Conservation (phyloP, 116 monocot genomes). For the Posidonia oceanica region DNA sequence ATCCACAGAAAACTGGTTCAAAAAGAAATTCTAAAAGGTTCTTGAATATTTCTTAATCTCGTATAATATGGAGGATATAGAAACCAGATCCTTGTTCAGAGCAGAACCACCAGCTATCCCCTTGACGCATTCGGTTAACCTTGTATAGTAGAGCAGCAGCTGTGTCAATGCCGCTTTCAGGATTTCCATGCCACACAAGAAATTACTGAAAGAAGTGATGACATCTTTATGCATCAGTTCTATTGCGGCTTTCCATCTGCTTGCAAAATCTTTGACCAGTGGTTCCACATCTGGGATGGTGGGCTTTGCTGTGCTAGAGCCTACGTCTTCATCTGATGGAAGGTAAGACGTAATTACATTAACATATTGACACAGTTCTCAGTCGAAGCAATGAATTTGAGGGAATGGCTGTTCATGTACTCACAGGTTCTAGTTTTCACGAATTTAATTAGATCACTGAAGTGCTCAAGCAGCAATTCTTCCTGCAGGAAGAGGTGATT, state of each 20-base stretch:
- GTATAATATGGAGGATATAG: slow-evolving; percentile 85
- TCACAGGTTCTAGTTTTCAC: slow-evolving; percentile 75
- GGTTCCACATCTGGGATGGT: slow-evolving; percentile 53
- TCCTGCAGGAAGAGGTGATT: slow-evolving; percentile 38
- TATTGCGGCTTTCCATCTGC: slow-evolving; percentile 82
- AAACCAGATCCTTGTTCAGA: slow-evolving; percentile 89
- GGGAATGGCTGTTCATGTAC: slow-evolving; percentile 8
- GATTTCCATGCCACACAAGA: slow-evolving; percentile 95
- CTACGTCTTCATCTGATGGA: slow-evolving; percentile 51
- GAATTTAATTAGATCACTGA: slow-evolving; percentile 78
- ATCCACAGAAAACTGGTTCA: background rate
- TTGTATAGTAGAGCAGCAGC: slow-evolving; percentile 78
- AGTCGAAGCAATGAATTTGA: background rate
- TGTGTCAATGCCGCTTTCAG: slow-evolving; percentile 82
- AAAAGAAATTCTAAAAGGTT: slow-evolving; percentile 44
- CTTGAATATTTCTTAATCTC: slow-evolving; percentile 97
- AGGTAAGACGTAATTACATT: background rate
- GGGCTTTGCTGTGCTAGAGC: slow-evolving; percentile 34
- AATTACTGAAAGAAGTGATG: slow-evolving; percentile 98
- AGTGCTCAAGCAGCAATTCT: slow-evolving; percentile 88
- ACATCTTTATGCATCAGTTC: slow-evolving; percentile 98
- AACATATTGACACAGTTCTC: too few relatives aligned
- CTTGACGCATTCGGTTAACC: slow-evolving; percentile 82
- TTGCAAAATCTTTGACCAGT: slow-evolving; percentile 77
- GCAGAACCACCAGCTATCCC: slow-evolving; percentile 61